Conservation (phyloP, 2,329 filamentous ascomycete species). For the Cordyceps cateniannulata region DNA sequence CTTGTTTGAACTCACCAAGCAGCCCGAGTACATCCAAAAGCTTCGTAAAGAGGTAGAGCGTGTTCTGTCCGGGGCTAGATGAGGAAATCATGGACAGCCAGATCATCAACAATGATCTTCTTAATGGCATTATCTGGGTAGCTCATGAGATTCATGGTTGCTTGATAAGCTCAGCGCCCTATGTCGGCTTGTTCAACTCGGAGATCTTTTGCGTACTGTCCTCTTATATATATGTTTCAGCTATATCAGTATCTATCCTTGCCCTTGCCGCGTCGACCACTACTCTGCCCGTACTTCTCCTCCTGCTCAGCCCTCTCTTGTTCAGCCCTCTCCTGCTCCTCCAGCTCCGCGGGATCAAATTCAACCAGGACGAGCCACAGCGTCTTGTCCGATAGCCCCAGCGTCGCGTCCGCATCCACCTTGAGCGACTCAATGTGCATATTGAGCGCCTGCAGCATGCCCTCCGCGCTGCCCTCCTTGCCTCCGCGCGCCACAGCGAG, state of each 20-base stretch:
- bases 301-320: not conserved
- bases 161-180: too few relatives aligned
- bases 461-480: constrained; percentile 11
- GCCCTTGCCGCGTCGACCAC: not conserved
- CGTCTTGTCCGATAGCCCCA: constrained; percentile 10
- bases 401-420: not conserved
- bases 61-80: too few relatives aligned
- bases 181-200: too few relatives aligned
- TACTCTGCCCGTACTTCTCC: not conserved
- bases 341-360: not conserved
- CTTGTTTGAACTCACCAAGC: too few relatives aligned
- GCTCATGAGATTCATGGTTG: too few relatives aligned
- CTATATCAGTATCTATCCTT: not conserved
- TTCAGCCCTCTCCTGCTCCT: not conserved
- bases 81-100: too few relatives aligned
- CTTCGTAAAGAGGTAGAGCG: too few relatives aligned
- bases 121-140: too few relatives aligned
- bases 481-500: constrained; percentile 7
- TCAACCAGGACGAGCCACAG: constrained; percentile 11
- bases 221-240: not conserved
- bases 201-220: not conserved
- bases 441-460: constrained; percentile 5
- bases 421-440: constrained; percentile 1
- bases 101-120: too few relatives aligned
- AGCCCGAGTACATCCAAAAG: too few relatives aligned